Evolutionary conservation across 139 green algal species (phyloP), one percentile per base, ranked within the genome.

Genomic region (Tetradesmus lagerheimii): DNA sequence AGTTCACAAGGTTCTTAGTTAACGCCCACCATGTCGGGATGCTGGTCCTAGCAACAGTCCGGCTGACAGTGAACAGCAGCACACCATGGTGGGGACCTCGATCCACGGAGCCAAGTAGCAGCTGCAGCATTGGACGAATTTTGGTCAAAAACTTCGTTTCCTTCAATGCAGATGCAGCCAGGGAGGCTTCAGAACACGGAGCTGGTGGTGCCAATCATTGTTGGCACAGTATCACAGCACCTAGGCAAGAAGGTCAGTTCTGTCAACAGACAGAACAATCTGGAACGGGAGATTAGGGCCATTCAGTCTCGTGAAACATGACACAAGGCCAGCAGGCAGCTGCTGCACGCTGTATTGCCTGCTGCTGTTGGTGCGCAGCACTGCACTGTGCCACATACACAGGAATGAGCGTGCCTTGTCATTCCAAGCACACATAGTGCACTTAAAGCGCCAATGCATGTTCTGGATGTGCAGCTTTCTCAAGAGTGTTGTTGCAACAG

Each of bases 171-270:
- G 57, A 71, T 71, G 57, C 57, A 71, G 57, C 57, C 76, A 31
- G 35, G 67, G 15, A 85, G 95, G 8, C 6, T 97, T 5, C 94
- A 95, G 4, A 92, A 95, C 53, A 93, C 91, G 9, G 96, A 99
- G 92, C 88, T 97, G 29, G 90, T 96, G 3, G 37, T 98, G 2
- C 97, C 97, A 0, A 92, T 99, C 8, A 91, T 95, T 16, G 92
- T 96, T 0, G 98, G 98, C 11, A 99, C 97, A 0, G 92, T 96
- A 3, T 96, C 97, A 0, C 98, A 97, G 71, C 97, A 90, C 66
- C 90, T 99, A 2, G 98, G 98, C 9, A 99, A 99, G 85, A 99
- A 99, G 93, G 96, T 97, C 37, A 45, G 87, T 37, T 37, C 38
- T 12, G 4, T 9, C 75, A 1, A n/a, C n/a, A n/a, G n/a, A n/a